Base-by-base conservation (phyloP, 2,329 filamentous ascomycete genomes). In the Trichoderma cornu-damae region DNA sequence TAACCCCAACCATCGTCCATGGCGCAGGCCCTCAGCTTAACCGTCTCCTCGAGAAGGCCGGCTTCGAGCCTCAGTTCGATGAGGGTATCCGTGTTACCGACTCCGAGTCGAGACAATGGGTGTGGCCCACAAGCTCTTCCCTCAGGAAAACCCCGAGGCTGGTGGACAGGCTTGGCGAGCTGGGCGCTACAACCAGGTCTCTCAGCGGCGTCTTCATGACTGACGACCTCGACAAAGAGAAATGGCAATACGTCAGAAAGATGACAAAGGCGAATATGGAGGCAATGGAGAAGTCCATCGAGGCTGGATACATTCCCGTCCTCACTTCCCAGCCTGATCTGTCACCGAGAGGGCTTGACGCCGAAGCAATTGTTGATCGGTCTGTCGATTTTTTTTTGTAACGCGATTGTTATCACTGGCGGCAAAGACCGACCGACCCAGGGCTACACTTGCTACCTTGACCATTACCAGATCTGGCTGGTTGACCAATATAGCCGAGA, bases 61-160 rank as follows among this genome's bases (percentile, higher is more conserved):
- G 93, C 57, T 88, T 99, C 49, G 91, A 96, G 79, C 93, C 93
- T 32, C 85, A 96, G 68, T 99, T 96, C 67, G 90, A 96, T 72
- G 94, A 96, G 74, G 94, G 94, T 42, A 97, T 97, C 67, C 83
- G 94, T 22, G 88, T 97, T 59, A 99, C 94, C 2, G 93, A 99
- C 73, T 90, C 88, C 61, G 96, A 96, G 81, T 97, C 94, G 96
- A 96, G 81, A 99, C 94, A 4, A 78, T 99, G 60, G 88, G 89
- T 26, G 82, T 99, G 62, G 94, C 93, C 49, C 83, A 93, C 67
- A 92, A 92, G 75, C 83, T 97, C 51, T 99, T 99, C 76, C 78
- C 97, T 61, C 87, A 96, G 72, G 94, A 97, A 78, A 97, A 97
- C 74, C 78, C n/a, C 96, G 73, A 93, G 93, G 77, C 79, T 99